Percentiles rank a stretch among this genome's conserved stretches.
These are phyloP conservation scores for Cystobasidium ongulense DNA, from an alignment of 768 basidiomycete genomes.

Conservation along the genomic window DNA sequence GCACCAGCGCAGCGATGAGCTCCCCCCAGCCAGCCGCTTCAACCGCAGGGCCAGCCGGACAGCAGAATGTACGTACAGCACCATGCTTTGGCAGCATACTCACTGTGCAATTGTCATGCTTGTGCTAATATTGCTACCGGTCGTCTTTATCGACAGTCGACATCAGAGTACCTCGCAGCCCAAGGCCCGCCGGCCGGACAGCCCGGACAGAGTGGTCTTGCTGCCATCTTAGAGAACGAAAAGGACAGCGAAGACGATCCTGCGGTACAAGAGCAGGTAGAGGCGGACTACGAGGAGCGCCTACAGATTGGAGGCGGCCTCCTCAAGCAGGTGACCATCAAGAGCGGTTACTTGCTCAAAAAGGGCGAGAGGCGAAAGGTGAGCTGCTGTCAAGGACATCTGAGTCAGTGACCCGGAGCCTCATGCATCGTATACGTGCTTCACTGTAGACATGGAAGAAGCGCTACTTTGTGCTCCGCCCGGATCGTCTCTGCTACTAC, in stretches of 20 bases:
- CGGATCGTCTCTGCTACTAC: slow-evolving; percentile 90
- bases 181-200: background rate
- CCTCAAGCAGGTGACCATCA: slow-evolving; percentile 55
- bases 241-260: slow-evolving; percentile 6
- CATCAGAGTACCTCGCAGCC: background rate
- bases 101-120: too few species aligned
- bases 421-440: slow-evolving; percentile 43
- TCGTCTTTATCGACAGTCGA: background rate
- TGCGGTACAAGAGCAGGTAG: background rate
- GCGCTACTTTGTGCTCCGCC: slow-evolving; percentile 91
- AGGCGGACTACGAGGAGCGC: slow-evolving; percentile 46
- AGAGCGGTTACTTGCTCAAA: slow-evolving; percentile 91
- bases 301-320: slow-evolving; percentile 40
- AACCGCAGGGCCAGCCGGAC: too few species aligned
- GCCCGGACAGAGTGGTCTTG: background rate
- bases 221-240: background rate
- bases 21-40: too few species aligned
- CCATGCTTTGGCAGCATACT: too few species aligned
- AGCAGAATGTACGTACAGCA: too few species aligned
- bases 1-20: too few species aligned
- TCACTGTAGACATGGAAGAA: slow-evolving; percentile 78
- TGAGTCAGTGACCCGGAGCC: slow-evolving; percentile 19
- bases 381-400: slow-evolving; percentile 35
- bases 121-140: too few species aligned
- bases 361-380: slow-evolving; percentile 97